A percentile compares a stretch with the other conserved stretches of the same genome.
These are phyloP conservation scores for Nepenthes alata DNA, from an alignment of 179 eudicot species.

Conservation along the genomic window DNA sequence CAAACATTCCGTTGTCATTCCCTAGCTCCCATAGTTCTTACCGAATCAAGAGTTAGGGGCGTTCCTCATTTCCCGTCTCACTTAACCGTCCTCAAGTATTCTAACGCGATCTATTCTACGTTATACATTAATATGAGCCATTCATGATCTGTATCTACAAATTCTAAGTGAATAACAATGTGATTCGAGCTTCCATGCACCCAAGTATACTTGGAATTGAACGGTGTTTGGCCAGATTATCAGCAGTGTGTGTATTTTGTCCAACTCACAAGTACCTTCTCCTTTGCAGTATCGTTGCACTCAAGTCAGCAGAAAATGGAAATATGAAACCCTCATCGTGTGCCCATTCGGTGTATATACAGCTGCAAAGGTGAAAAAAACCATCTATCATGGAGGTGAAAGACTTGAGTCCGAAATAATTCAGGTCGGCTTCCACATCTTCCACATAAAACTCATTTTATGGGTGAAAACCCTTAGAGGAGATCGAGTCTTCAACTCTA, in stretches of 20 bases:
- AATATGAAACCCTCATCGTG: constrained; percentile 27
- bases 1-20: no score
- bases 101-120: no score
- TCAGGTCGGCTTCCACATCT: constrained; percentile 28
- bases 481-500: constrained; percentile 6
- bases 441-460: constrained; percentile 14
- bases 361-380: constrained; percentile 22
- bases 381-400: constrained; percentile 14
- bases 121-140: no score
- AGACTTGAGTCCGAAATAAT: constrained; percentile 9
- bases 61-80: no score
- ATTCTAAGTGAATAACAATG: no score
- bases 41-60: no score
- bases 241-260: background rate
- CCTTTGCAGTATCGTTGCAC: constrained; percentile 49
- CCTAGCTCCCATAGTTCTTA: no score
- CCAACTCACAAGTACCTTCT: background rate
- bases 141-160: no score
- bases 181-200: no score
- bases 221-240: no score
- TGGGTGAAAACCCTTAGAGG: constrained; percentile 16
- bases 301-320: constrained; percentile 65
- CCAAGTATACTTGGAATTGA: no score
- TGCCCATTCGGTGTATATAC: constrained; percentile 32
- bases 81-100: no score